Percentiles rank a stretch among this genome's conserved stretches.
phyloP scores from a whole-genome alignment of 306 rosid species.

The Ceratonia siliqua region DNA sequence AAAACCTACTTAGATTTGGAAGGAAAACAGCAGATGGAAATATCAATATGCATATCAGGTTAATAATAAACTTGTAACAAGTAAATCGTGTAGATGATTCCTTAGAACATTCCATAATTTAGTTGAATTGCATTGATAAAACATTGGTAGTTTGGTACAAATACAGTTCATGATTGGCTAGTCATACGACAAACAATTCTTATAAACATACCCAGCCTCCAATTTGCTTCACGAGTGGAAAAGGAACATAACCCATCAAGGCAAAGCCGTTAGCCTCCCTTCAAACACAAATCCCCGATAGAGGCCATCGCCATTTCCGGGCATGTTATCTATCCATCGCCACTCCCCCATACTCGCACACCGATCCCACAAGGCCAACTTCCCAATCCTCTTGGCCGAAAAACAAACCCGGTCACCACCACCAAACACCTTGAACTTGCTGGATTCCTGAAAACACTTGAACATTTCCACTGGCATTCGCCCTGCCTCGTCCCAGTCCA shows the following conservation, averaged over 20 bases:
- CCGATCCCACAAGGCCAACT: slow-evolving; percentile 75
- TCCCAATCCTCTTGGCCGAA: slow-evolving; percentile 72
- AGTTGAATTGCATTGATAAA: slow-evolving; percentile 31
- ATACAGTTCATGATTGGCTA: slow-evolving; percentile 21
- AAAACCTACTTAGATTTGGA: neutral
- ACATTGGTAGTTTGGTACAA: slow-evolving; percentile 15
- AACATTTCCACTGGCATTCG: slow-evolving; percentile 87
- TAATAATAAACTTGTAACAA: neutral
- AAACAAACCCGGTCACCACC: slow-evolving; percentile 73
- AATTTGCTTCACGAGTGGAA: neutral
- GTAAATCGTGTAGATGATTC: slow-evolving; percentile 1
- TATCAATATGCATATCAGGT: neutral
- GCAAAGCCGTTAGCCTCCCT: slow-evolving; percentile 72
- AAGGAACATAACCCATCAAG: slow-evolving; percentile 38
- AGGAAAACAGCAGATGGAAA: neutral
- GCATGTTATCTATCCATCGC: slow-evolving; percentile 73
- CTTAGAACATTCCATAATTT: slow-evolving; percentile 16
- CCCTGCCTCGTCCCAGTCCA: slow-evolving; percentile 89
- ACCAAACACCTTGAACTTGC: slow-evolving; percentile 86
- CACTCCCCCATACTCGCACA: slow-evolving; percentile 47
- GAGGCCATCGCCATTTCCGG: slow-evolving; percentile 67
- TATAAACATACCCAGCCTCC: slow-evolving; percentile 28
- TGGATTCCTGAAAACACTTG: slow-evolving; percentile 68
- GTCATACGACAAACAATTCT: slow-evolving; percentile 5
- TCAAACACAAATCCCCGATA: slow-evolving; percentile 71